Evolutionary conservation across 306 rosid species (phyloP), one percentile per base, ranked within the genome.

Genomic region (Lathyrus aphaca): DNA sequence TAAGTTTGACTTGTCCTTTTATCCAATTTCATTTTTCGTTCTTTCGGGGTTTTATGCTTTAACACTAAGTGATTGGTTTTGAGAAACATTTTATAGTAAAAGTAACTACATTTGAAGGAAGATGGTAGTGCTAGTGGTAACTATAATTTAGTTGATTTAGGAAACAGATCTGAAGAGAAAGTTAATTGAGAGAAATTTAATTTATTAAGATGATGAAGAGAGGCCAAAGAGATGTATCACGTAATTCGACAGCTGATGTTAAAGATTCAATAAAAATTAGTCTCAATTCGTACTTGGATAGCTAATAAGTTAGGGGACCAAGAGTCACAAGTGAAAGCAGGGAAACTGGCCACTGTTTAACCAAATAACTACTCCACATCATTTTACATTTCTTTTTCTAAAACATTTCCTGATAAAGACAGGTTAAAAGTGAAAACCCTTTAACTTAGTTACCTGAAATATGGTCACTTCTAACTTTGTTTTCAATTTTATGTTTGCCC

Each of bases 1-100:
- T 94, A 85, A 82, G 98, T 83, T 46, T 49, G 27, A 37, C 40
- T 35, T 66, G 42, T 62, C 30, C 71, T 29, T 25, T 42, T 38
- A 55, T 40, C 39, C 39, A 8, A 54, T 54, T 56, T 56, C 39
- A 14, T 56, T 56, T 42, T 71, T 60, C 19, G 29, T 77, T 65
- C 39, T 37, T 56, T 37, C 61, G 1, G 27, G 53, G 43, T 77
- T 64, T 77, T 35, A 55, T 38, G 57, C 43, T 65, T 66, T 46
- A 45, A 19, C 54, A 15, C 75, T 62, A 62, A 77, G 23, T 65
- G 32, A 25, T 65, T 65, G 35, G n/a, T 66, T 57, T 56, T 68
- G 68, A 48, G 53, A 57, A 69, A 25, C 21, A 60, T 29, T 60
- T 60, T 25, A 13, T 39, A 12, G 19, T 8, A 39, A 60, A 68